Conservation (phyloP, 2,329 filamentous ascomycete genomes). For the Xylaria sp. region DNA sequence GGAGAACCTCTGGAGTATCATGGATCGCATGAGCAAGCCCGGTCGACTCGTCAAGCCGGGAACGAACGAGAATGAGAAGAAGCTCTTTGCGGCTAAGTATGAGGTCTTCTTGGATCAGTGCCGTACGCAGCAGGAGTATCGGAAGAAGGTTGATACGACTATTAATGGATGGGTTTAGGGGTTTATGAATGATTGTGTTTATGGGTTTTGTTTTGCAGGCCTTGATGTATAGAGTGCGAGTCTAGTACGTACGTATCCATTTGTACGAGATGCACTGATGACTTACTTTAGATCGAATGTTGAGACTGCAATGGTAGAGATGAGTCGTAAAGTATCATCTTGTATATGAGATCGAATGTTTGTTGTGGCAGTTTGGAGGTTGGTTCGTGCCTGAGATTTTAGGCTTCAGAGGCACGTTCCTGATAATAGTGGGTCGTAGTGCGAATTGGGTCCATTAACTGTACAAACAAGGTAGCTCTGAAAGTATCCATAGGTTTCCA, state of each 20-base stretch:
- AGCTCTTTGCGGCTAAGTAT: conserved; percentile 81
- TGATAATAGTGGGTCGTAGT: not conserved
- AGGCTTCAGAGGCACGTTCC: not conserved
- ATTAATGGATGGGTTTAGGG: conserved; percentile 35
- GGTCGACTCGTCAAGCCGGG: conserved; percentile 77
- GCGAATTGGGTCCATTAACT: no score
- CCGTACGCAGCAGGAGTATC: conserved; percentile 75
- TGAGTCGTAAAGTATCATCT: no score
- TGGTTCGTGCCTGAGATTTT: not conserved
- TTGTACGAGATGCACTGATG: not conserved
- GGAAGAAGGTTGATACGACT: conserved; percentile 68
- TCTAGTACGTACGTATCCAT: not conserved
- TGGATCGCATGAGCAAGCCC: conserved; percentile 95
- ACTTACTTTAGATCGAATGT: not conserved
- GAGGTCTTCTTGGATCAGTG: conserved; percentile 94
- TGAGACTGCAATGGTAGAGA: no score
- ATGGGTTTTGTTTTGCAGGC: not conserved
- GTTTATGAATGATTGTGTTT: not conserved
- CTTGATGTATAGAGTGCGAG: no score
- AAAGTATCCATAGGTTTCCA: no score
- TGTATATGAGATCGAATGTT: no score
- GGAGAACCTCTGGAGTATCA: conserved; percentile 90
- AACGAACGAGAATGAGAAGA: conserved; percentile 66
- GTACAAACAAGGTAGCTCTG: no score
- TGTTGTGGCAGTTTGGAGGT: no score